Conservation (phyloP, 1,284 basidiomycete species). For the Leccinum subspadiceum region DNA sequence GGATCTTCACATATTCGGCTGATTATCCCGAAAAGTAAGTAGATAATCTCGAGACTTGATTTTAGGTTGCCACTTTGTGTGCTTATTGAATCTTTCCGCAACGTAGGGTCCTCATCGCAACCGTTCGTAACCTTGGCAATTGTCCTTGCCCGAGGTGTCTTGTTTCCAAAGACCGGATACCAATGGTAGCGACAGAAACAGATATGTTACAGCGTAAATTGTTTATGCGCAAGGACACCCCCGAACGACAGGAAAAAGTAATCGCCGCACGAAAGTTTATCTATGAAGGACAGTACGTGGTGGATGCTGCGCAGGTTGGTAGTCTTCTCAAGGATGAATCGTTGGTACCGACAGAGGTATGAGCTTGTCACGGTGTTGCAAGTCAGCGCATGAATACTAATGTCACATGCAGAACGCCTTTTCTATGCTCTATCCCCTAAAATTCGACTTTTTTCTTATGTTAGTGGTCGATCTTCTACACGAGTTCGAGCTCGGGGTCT, state of each 20-base stretch:
- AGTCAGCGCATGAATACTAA: not conserved
- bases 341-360: not conserved
- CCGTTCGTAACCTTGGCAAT: not conserved
- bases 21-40: not conserved
- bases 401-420: not conserved
- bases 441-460: not conserved
- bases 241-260: not conserved
- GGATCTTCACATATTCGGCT: not conserved
- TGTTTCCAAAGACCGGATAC: not conserved
- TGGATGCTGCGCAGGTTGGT: not conserved
- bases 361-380: not conserved
- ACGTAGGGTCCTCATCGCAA: not conserved
- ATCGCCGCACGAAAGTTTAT: not conserved
- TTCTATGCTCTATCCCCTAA: not conserved
- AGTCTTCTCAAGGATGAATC: not conserved
- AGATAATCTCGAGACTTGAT: not conserved
- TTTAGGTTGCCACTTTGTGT: not conserved
- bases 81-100: not conserved
- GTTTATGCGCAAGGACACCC: not conserved
- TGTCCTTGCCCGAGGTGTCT: not conserved
- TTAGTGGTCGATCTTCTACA: not conserved
- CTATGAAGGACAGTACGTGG: not conserved
- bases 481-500: not conserved
- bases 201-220: not conserved
- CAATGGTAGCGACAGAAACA: not conserved